Conservation (phyloP, 2,329 filamentous ascomycete genomes). For the Trichoderma oligosporum region DNA sequence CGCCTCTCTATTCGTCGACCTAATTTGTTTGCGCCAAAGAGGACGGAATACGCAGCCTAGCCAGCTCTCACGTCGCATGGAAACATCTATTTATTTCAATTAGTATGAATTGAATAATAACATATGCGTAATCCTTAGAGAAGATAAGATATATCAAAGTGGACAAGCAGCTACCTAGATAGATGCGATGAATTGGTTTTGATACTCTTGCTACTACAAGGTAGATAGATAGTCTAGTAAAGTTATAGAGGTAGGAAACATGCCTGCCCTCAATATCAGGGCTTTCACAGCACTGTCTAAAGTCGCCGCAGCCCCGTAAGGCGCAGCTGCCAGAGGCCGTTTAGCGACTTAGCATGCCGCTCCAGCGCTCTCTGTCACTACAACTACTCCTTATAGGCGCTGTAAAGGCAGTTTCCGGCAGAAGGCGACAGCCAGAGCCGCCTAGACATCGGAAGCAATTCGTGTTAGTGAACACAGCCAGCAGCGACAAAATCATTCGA, state of each 20-base stretch:
- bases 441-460: conserved; percentile 3
- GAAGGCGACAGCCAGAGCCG: conserved; percentile 6
- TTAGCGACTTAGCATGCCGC: background rate
- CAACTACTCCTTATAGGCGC: conserved; percentile 8
- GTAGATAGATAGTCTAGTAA: too few relatives aligned
- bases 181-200: too few relatives aligned
- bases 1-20: background rate
- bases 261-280: background rate
- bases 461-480: conserved; percentile 25
- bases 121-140: too few relatives aligned
- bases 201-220: too few relatives aligned
- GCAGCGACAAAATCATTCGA: conserved; percentile 40
- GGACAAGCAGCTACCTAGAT: too few relatives aligned
- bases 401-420: conserved; percentile 8
- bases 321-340: background rate
- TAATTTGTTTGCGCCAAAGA: conserved; percentile 8
- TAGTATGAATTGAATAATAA: too few relatives aligned
- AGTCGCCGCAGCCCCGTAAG: background rate
- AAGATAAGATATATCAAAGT: too few relatives aligned
- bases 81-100: too few relatives aligned
- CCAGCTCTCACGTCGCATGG: too few relatives aligned
- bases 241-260: too few relatives aligned
- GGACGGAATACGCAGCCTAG: background rate
- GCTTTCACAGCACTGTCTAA: conserved; percentile 2
- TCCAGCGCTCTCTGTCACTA: conserved; percentile 2